Conservation (phyloP, 2,329 filamentous ascomycete species). For the Colletotrichum destructivum region DNA sequence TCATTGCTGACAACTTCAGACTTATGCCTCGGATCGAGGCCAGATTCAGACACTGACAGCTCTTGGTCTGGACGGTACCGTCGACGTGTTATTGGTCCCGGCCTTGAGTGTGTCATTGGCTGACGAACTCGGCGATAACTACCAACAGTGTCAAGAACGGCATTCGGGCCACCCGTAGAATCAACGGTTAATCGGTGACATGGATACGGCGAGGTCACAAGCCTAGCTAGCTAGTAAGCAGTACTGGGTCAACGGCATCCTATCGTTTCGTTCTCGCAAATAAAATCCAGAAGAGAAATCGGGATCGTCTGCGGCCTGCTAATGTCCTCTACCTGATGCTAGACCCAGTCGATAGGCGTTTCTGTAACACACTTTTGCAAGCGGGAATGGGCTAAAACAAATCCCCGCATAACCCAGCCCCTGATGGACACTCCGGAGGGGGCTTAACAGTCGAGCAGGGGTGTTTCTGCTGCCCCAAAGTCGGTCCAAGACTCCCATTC, state of each 20-base stretch:
- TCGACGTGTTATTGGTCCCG: not conserved
- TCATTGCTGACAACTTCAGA: not conserved
- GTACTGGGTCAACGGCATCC: constrained; percentile 3
- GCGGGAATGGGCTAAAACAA: constrained; percentile 37
- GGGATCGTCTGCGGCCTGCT: constrained; percentile 12
- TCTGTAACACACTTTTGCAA: constrained; percentile 34
- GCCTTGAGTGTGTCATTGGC: not conserved
- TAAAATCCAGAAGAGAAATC: not conserved
- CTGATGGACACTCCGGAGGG: constrained; percentile 13
- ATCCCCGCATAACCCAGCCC: constrained; percentile 31
- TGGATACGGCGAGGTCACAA: not conserved
- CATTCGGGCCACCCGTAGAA: too few relatives aligned
- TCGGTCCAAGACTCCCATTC: constrained; percentile 1
- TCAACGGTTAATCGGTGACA: not conserved
- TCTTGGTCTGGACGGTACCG: not conserved
- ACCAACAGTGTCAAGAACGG: not conserved
- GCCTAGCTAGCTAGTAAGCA: not conserved
- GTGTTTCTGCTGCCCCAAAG: not conserved
- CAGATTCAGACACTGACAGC: not conserved
- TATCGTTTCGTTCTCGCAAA: constrained; percentile 10
- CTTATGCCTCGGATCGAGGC: not conserved
- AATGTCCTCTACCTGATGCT: constrained; percentile 19
- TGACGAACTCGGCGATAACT: not conserved
- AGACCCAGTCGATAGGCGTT: constrained; percentile 11
- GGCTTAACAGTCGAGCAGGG: constrained; percentile 16